Base-by-base conservation (phyloP, 1,284 basidiomycete genomes). In the Heterobasidion parviporum region DNA sequence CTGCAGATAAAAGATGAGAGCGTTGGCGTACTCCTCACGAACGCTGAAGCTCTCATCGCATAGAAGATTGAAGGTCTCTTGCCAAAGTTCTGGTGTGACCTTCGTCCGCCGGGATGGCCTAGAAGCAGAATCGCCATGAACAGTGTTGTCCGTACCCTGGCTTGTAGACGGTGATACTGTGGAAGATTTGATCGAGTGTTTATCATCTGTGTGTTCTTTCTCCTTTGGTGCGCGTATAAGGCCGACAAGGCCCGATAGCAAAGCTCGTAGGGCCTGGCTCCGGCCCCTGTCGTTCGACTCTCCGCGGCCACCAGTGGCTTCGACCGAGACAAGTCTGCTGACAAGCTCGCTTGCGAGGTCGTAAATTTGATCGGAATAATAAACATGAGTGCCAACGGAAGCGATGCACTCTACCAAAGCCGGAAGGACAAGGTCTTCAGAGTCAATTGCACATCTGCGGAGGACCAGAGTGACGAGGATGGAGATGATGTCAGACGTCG, bases 321-420 rank as follows among this genome's bases (percentile, higher is more conserved):
- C 89, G 26, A 93, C 74, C 0, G 78, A 72, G 5, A 82, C 74
- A n/a, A 98, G 79, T 26, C 92, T 83, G 57, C 80, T 82, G 45
- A 92, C 82, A 33, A 96, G 75, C 69, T 97, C 94, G 59, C 85
- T 86, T 12, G 92, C 85, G 54, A 98, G 84, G 68, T 98, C 95
- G 67, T 93, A 92, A 59, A 96, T 92, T 72, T 99, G 96, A 67
- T 98, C 96, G 50, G 92, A 89, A 68, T 98, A 98, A 74, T 97
- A 96, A 55, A 96, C 85, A 67, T 97, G 93, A 7, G 87, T 85
- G 35, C 90, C 89, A 16, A 98, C 77, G 0, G 92, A 89, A 6
- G 90, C 78, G 55, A 97, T 88, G 65, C 90, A 90, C 56, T 85
- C 78, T 8, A 96, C 87, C 44, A 96, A 71, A 2, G 80, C 72